Conservation (phyloP, 495 filamentous ascomycete species). For the Penicillium cosmopolitanum region DNA sequence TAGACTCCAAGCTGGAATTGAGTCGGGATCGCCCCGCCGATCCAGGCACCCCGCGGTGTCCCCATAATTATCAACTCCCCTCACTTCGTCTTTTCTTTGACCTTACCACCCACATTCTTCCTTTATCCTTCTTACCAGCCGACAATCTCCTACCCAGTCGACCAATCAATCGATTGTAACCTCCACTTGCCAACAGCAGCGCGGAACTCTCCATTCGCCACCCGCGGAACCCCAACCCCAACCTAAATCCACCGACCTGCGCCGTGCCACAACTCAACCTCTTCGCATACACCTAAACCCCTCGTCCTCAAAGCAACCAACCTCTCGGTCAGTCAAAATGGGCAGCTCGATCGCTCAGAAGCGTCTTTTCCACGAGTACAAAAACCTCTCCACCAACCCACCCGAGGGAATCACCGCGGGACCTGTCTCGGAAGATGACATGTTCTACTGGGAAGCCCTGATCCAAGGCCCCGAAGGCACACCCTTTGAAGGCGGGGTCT, state of each 20-base stretch:
- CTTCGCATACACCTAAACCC: not conserved
- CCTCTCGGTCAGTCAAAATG: slow-evolving; percentile 21
- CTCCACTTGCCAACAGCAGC: not conserved
- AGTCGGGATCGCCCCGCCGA: slow-evolving; percentile 17
- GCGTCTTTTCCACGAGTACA: slow-evolving; percentile 97
- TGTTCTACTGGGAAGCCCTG: slow-evolving; percentile 94
- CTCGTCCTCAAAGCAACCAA: not conserved
- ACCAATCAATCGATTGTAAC: not conserved
- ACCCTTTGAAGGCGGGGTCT: slow-evolving; percentile 93
- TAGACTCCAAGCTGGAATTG: slow-evolving; percentile 1
- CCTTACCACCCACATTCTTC: not conserved
- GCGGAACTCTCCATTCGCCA: slow-evolving; percentile 11
- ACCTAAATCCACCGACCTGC: slow-evolving; percentile 11
- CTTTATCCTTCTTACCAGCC: not conserved
- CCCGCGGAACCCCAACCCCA: slow-evolving; percentile 5
- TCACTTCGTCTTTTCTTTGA: not conserved
- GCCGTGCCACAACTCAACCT: slow-evolving; percentile 3
- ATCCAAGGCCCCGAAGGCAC: slow-evolving; percentile 96
- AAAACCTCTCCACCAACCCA: slow-evolving; percentile 77
- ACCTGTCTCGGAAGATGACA: slow-evolving; percentile 90
- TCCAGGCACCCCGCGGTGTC: slow-evolving; percentile 8
- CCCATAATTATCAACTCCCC: slow-evolving; percentile 4
- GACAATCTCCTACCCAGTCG: not conserved
- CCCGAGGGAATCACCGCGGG: slow-evolving; percentile 95
- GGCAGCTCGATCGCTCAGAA: slow-evolving; percentile 70